Evolutionary conservation across 2,329 filamentous ascomycete genomes (phyloP), one percentile per base, ranked within the genome.

Genomic region (Fusarium annulatum): DNA sequence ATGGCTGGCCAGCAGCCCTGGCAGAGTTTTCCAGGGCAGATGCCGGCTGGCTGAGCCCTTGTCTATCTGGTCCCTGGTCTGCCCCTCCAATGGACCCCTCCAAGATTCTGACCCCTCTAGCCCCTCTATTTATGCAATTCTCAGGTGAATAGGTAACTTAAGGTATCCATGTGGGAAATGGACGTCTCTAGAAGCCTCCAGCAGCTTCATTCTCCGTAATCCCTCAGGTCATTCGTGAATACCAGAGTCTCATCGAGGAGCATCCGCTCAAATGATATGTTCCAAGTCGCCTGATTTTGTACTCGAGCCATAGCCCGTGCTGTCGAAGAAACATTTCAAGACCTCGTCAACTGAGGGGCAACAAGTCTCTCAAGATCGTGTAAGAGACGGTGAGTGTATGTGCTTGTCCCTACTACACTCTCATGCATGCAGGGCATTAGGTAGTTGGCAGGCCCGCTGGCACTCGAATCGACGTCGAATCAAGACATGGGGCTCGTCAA

Each of bases 61-160:
- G 30, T 34, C 51, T 23, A 53, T 38, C 23, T 67, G 62, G 41
- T 38, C 51, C 59, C 45, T 49, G 30, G 42, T 53, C 65, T 68
- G 43, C 64, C 66, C 64, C 66, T 68, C 42, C 65, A 48, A 60
- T 30, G 18, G 23, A 45, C 65, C 65, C 65, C 64, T 68, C 64
- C 38, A 52, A 49, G 30, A 34, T 51, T 34, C 48, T 51, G 46
- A 67, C 39, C 33, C 21, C 33, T 48, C 56, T 21, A 11, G 33
- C 33, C 33, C 33, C 33, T 14, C 12, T 16, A 61, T 51, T 48
- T 46, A 48, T 49, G 15, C 39, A 34, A 46, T 62, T 62, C 36
- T 60, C 36, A 23, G 30, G 19, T 64, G 53, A 42, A 43, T 34
- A 28, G 11, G 39, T 26, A 33, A 46, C 30, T 30, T 30, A 30